These are phyloP conservation scores for Pseudotsuga menziesii DNA, from an alignment of 75 land plant species.

Conservation along the genomic window DNA sequence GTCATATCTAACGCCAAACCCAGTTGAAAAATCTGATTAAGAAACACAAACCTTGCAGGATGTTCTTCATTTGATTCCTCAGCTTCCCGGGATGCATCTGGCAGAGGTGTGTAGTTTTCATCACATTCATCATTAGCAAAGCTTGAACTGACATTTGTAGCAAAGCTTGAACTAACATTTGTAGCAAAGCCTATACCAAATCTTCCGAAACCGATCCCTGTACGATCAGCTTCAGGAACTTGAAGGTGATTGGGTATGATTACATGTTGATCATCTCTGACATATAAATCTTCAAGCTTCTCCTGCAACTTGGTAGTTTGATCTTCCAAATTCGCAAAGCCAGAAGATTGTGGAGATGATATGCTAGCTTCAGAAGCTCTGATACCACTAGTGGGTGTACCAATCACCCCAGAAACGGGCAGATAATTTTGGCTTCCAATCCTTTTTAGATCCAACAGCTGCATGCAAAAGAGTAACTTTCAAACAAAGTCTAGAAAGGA, in stretches of 20 bases:
- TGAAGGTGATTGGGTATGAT: slow-evolving; percentile 79
- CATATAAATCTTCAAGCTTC: slow-evolving; percentile 48
- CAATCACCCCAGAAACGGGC: slow-evolving; percentile 11
- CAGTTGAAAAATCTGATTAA: too few relatives aligned
- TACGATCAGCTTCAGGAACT: slow-evolving; percentile 72
- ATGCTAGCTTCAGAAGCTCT: slow-evolving; percentile 14
- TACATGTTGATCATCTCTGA: slow-evolving; percentile 55
- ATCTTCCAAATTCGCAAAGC: slow-evolving; percentile 20
- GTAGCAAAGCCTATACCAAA: slow-evolving; percentile 46
- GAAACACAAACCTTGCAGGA: slow-evolving; percentile 28
- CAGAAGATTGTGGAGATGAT: slow-evolving; percentile 19
- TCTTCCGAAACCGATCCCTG: slow-evolving; percentile 76
- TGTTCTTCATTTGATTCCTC: slow-evolving; percentile 21
- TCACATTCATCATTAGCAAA: slow-evolving; percentile 2
- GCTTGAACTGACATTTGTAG: slow-evolving; percentile 11
- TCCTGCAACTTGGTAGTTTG: slow-evolving; percentile 21
- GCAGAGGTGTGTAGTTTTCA: too few relatives aligned
- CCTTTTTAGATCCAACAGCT: slow-evolving; percentile 42
- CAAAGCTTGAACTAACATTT: too few relatives aligned
- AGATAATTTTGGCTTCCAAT: slow-evolving; percentile 79
- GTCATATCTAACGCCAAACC: too few relatives aligned
- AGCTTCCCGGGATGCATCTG: background rate
- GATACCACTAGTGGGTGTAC: slow-evolving; percentile 16
- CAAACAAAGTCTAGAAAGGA: too few relatives aligned
- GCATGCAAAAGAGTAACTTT: too few relatives aligned